phyloP scores from a whole-genome alignment of 2,329 filamentous ascomycete genomes.

The Talaromyces verruculosus region DNA sequence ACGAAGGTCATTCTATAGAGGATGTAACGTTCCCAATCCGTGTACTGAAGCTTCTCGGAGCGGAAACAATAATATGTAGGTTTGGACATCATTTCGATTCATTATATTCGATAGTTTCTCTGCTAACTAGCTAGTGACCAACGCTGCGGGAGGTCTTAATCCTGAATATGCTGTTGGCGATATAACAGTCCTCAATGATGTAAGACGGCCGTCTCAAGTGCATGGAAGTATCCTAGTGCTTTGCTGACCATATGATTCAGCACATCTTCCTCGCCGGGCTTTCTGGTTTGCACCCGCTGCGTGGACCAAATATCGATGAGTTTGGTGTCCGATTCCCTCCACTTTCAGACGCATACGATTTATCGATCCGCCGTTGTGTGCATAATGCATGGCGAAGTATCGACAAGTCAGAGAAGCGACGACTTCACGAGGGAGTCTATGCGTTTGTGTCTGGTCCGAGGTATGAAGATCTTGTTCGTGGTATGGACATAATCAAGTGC shows the following conservation, averaged over 20 bases:
- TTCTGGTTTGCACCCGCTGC: slow-evolving; percentile 60
- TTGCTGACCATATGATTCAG: slow-evolving; percentile 34
- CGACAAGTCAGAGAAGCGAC: slow-evolving; percentile 44
- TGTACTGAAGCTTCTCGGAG: slow-evolving; percentile 62
- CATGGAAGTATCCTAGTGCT: background rate
- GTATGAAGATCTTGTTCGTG: slow-evolving; percentile 37
- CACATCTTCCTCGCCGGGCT: slow-evolving; percentile 65
- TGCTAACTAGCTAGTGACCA: slow-evolving; percentile 54
- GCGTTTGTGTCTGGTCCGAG: slow-evolving; percentile 64
- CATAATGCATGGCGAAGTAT: slow-evolving; percentile 59
- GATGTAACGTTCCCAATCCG: slow-evolving; percentile 63
- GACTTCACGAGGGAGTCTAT: slow-evolving; percentile 65
- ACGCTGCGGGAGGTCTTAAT: slow-evolving; percentile 66
- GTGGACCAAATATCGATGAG: slow-evolving; percentile 62
- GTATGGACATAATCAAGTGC: background rate
- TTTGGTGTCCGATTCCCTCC: slow-evolving; percentile 64
- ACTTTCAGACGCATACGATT: slow-evolving; percentile 65
- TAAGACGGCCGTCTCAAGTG: slow-evolving; percentile 34
- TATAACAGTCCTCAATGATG: slow-evolving; percentile 65
- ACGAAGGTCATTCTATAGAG: slow-evolving; percentile 65
- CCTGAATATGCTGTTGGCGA: slow-evolving; percentile 64
- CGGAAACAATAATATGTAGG: slow-evolving; percentile 59
- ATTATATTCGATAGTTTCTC: slow-evolving; percentile 10
- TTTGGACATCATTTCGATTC: background rate
- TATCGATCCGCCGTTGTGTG: slow-evolving; percentile 57